These are phyloP conservation scores for Mycosphaerella arachidis DNA, from an alignment of 2,329 filamentous ascomycete species.

Conservation along the genomic window DNA sequence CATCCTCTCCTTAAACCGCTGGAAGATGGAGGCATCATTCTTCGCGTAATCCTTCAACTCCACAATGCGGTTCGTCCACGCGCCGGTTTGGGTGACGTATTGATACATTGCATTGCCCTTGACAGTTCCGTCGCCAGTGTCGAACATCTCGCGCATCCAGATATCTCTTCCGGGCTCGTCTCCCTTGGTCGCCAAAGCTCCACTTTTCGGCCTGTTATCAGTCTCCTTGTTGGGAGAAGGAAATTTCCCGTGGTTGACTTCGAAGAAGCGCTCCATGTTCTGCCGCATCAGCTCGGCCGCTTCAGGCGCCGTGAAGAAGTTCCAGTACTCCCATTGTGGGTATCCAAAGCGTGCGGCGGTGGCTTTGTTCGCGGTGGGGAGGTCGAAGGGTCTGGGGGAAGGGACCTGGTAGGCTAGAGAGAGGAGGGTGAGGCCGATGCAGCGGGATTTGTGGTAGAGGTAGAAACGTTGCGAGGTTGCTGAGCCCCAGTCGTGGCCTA, in stretches of 20 bases:
- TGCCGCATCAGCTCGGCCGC: slow-evolving; percentile 20
- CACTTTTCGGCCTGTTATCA: neutral
- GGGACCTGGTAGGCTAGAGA: slow-evolving; percentile 40
- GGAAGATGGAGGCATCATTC: slow-evolving; percentile 24
- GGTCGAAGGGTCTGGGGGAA: slow-evolving; percentile 33
- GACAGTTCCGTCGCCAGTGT: slow-evolving; percentile 20
- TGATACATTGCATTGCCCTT: slow-evolving; percentile 34
- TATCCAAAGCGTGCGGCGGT: slow-evolving; percentile 37
- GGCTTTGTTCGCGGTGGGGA: slow-evolving; percentile 33
- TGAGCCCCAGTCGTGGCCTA: slow-evolving; percentile 34
- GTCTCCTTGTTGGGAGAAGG: slow-evolving; percentile 10
- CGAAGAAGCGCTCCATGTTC: slow-evolving; percentile 25
- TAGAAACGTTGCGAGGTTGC: slow-evolving; percentile 40
- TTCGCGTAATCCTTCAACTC: slow-evolving; percentile 35
- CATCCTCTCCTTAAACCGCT: slow-evolving; percentile 35
- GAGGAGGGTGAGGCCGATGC: slow-evolving; percentile 41
- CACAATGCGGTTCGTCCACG: slow-evolving; percentile 19
- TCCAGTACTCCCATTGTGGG: slow-evolving; percentile 43
- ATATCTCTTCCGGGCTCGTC: slow-evolving; percentile 26
- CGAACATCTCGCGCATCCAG: slow-evolving; percentile 35
- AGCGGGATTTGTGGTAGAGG: slow-evolving; percentile 40
- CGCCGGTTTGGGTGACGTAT: slow-evolving; percentile 21
- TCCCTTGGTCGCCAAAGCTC: neutral
- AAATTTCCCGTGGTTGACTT: slow-evolving; percentile 25
- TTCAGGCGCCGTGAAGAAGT: slow-evolving; percentile 38